These are phyloP conservation scores for Schoenoplectus tabernaemontani DNA, from an alignment of 202 grass and related monocot species.

Conservation along the genomic window DNA sequence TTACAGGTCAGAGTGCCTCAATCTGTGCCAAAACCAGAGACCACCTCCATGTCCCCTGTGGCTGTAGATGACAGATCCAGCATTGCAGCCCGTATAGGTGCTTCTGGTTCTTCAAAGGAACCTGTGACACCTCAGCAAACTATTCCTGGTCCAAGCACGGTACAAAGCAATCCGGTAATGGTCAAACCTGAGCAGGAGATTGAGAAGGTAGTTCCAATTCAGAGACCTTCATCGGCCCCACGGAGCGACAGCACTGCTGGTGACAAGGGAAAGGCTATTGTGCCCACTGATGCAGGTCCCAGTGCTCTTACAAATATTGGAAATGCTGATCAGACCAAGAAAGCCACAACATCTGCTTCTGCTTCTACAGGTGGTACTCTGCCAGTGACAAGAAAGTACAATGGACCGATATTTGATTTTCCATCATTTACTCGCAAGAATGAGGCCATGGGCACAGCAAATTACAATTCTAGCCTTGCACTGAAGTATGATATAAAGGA, in stretches of 20 bases:
- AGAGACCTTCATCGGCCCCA: constrained; percentile 38
- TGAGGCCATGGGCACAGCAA: constrained; percentile 59
- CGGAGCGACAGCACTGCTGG: constrained; percentile 37
- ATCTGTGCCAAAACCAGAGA: constrained; percentile 56
- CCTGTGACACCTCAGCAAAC: constrained; percentile 51
- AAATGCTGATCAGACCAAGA: constrained; percentile 62
- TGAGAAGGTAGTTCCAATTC: constrained; percentile 54
- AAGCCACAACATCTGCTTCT: constrained; percentile 21
- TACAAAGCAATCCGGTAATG: constrained; percentile 36
- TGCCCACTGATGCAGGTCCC: constrained; percentile 46
- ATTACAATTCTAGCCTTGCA: constrained; percentile 66
- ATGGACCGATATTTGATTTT: constrained; percentile 94
- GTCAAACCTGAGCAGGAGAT: constrained; percentile 87
- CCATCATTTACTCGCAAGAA: constrained; percentile 89
- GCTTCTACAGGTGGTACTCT: constrained; percentile 39
- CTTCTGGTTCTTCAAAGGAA: constrained; percentile 19
- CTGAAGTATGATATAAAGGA: constrained; percentile 90
- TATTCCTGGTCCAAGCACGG: constrained; percentile 37
- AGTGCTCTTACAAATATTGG: background rate
- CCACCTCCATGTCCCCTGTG: constrained; percentile 49
- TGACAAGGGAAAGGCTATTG: constrained; percentile 66
- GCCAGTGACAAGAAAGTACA: constrained; percentile 70
- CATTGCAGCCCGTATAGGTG: constrained; percentile 9
- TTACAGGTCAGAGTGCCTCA: constrained; percentile 31
- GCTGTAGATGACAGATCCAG: constrained; percentile 29